A percentile compares a stretch with the other conserved stretches of the same genome.
Conservation (phyloP, 2,329 filamentous ascomycete species). For the Helminthosporium solani region DNA sequence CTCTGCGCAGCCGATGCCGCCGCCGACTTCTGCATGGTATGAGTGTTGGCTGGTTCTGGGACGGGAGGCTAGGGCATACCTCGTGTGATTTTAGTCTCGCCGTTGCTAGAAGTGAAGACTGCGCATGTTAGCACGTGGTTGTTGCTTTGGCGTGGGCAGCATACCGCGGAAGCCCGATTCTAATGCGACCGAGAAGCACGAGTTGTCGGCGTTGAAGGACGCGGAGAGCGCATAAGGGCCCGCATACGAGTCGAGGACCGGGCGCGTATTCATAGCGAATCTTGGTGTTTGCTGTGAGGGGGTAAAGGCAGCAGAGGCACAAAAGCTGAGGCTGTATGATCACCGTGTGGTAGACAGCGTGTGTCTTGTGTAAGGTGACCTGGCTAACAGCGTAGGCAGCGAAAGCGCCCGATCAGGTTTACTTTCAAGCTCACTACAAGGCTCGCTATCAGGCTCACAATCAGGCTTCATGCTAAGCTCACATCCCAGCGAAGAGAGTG, state of each 20-base stretch:
- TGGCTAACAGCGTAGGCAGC: slow-evolving; percentile 16
- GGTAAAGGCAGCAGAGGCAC: not conserved
- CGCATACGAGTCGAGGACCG: slow-evolving; percentile 75
- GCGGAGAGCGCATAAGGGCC: slow-evolving; percentile 77
- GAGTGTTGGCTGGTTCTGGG: slow-evolving; percentile 10
- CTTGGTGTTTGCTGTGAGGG: not conserved
- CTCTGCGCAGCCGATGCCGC: slow-evolving; percentile 76
- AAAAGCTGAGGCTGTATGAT: slow-evolving; percentile 1
- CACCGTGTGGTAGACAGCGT: slow-evolving; percentile 14
- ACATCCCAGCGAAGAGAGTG: slow-evolving; percentile 15
- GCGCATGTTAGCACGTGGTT: slow-evolving; percentile 13
- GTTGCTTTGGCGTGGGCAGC: slow-evolving; percentile 29
- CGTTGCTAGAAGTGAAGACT: slow-evolving; percentile 37
- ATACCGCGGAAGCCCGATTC: slow-evolving; percentile 83
- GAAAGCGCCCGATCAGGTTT: slow-evolving; percentile 8
- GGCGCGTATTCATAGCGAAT: slow-evolving; percentile 78
- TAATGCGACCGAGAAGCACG: slow-evolving; percentile 82
- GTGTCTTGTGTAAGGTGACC: slow-evolving; percentile 8
- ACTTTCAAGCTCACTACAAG: slow-evolving; percentile 32
- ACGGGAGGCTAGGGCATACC: slow-evolving; percentile 15
- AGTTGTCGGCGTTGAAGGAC: slow-evolving; percentile 81
- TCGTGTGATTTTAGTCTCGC: slow-evolving; percentile 33
- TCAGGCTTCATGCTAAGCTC: slow-evolving; percentile 26
- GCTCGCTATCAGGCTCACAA: no score
- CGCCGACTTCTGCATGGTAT: slow-evolving; percentile 45